phyloP scores from a whole-genome alignment of 345 rosid genomes.

The Cochlearia excelsa region DNA sequence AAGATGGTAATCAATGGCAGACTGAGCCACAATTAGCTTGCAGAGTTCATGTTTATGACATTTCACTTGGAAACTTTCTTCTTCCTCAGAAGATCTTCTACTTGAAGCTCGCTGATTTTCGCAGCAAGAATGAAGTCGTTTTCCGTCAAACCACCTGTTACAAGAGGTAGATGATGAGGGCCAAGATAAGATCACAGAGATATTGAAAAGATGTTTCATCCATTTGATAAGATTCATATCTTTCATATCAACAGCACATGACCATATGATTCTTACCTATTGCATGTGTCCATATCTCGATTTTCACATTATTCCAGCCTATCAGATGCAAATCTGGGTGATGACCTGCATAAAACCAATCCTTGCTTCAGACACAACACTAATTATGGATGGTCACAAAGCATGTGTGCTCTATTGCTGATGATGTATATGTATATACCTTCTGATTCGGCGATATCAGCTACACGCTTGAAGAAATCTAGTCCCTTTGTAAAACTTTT shows the following conservation, averaged over 20 bases:
- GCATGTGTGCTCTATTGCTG: neutral
- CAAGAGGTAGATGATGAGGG: neutral
- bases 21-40: slow-evolving; percentile 6
- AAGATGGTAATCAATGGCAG: slow-evolving; percentile 6
- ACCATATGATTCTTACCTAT: slow-evolving; percentile 54
- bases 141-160: slow-evolving; percentile 74
- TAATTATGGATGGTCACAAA: slow-evolving; percentile 4
- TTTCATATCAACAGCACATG: slow-evolving; percentile 6
- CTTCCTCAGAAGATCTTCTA: slow-evolving; percentile 62
- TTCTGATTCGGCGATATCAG: slow-evolving; percentile 83
- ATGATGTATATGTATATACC: slow-evolving; percentile 38
- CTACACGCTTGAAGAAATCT: slow-evolving; percentile 72
- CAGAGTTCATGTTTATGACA: neutral
- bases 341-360: slow-evolving; percentile 60
- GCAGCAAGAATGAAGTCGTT: slow-evolving; percentile 95
- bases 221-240: slow-evolving; percentile 15
- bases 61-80: slow-evolving; percentile 34
- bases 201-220: slow-evolving; percentile 6
- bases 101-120: slow-evolving; percentile 60
- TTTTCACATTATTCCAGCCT: slow-evolving; percentile 87
- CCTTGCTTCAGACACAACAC: slow-evolving; percentile 5
- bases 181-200: neutral
- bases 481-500: slow-evolving; percentile 84
- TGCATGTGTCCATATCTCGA: slow-evolving; percentile 95
- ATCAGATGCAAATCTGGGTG: slow-evolving; percentile 98